Conservation (phyloP, 805 yeast genomes). For the Myxozyma udenii region DNA sequence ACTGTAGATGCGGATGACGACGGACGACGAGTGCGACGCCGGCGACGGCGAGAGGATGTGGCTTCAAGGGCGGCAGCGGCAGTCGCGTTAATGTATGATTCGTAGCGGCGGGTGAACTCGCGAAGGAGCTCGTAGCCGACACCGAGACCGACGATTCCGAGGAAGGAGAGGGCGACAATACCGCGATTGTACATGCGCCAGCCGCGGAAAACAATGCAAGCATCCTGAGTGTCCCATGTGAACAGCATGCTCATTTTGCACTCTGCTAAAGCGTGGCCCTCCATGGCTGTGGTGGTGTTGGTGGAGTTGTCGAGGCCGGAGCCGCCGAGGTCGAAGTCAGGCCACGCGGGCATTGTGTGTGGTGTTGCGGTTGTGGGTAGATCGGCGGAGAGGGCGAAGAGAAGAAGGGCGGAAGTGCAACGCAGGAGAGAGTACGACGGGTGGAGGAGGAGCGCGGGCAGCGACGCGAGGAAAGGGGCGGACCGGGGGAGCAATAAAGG, state of each 20-base stretch:
- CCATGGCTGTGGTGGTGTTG: background rate
- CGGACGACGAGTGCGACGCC: background rate
- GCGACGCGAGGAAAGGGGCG: no score
- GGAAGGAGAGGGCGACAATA: conserved; percentile 25
- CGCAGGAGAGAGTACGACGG: background rate
- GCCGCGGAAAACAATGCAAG: conserved; percentile 28
- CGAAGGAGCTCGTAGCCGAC: conserved; percentile 27
- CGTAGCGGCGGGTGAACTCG: conserved; percentile 27
- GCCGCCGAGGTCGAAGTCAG: background rate
- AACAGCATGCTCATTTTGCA: conserved; percentile 18
- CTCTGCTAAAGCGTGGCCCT: background rate
- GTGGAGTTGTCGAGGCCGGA: background rate
- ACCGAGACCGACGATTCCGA: conserved; percentile 29
- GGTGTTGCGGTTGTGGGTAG: background rate
- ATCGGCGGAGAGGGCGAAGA: background rate
- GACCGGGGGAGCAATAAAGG: no score
- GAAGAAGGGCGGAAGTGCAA: background rate
- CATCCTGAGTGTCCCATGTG: conserved; percentile 24
- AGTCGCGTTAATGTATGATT: conserved; percentile 7
- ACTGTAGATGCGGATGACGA: background rate
- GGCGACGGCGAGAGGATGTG: conserved; percentile 5
- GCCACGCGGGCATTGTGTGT: background rate
- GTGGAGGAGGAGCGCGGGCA: background rate
- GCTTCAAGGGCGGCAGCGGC: background rate
- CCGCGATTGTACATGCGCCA: conserved; percentile 22